Conservation (phyloP, 2,329 filamentous ascomycete species). For the Neofusicoccum sp. region DNA sequence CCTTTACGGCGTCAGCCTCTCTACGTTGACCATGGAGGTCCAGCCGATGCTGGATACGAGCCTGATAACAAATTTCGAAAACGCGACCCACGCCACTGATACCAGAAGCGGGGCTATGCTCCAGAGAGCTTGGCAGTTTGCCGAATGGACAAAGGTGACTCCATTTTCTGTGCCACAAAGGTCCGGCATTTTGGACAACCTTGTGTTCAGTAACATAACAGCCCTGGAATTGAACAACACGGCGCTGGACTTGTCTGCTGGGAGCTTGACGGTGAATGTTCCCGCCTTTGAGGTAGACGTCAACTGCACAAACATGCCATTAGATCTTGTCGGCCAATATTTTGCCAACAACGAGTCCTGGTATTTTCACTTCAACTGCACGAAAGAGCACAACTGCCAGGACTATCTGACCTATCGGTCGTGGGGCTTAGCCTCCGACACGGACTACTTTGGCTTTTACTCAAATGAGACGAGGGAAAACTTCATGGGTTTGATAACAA, state of each 20-base stretch:
- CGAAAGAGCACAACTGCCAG: neutral
- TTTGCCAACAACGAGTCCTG: neutral
- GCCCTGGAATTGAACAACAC: neutral
- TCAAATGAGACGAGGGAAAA: too few species aligned
- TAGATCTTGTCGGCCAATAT: neutral
- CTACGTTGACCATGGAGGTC: neutral
- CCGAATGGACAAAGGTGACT: too few species aligned
- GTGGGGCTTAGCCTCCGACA: too few species aligned
- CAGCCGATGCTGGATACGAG: neutral
- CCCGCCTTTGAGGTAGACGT: neutral
- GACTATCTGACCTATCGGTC: neutral
- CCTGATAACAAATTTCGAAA: too few species aligned
- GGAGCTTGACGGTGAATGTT: neutral
- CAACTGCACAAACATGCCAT: neutral
- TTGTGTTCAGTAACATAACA: slow-evolving; percentile 6
- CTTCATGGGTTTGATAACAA: too few species aligned
- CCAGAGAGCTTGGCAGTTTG: too few species aligned
- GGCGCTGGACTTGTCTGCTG: neutral
- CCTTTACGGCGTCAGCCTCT: neutral
- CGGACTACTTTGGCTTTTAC: too few species aligned
- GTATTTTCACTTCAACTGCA: neutral
- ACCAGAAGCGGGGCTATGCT: too few species aligned
- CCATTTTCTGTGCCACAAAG: neutral
- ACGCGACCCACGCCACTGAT: too few species aligned
- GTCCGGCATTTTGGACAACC: neutral